Conservation (phyloP, 768 basidiomycete genomes). For the Lentinula raphanica region DNA sequence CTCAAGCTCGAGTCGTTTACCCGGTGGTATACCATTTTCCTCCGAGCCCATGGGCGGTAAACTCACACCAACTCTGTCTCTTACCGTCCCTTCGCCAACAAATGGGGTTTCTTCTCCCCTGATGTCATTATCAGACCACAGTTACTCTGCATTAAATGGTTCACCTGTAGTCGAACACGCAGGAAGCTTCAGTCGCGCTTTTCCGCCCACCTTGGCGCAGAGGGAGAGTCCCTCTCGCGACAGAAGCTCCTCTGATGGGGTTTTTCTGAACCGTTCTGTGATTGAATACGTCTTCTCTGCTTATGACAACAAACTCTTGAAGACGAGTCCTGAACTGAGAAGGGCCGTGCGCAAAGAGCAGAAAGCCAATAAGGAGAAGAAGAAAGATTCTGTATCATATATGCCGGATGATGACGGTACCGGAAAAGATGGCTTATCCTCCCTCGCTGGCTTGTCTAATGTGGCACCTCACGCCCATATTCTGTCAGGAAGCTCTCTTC, state of each 20-base stretch:
- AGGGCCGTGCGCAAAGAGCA: conserved; percentile 3
- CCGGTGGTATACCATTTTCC: not conserved
- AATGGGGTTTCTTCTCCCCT: conserved; percentile 7
- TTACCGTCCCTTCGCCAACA: conserved; percentile 2
- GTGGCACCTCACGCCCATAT: not conserved
- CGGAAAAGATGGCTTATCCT: not conserved
- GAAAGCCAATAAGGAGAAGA: not conserved
- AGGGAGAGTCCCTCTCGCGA: conserved; percentile 14
- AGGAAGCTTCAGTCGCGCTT: conserved; percentile 2
- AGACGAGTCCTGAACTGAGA: not conserved
- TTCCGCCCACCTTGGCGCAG: conserved; percentile 14
- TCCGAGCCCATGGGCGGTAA: not conserved
- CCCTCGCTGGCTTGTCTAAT: not conserved
- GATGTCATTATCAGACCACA: not conserved
- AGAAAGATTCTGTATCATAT: not conserved
- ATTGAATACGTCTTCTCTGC: conserved; percentile 42
- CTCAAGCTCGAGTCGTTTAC: not conserved
- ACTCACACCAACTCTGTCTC: not conserved
- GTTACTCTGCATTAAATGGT: not conserved
- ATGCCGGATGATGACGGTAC: not conserved
- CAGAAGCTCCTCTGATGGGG: conserved; percentile 1
- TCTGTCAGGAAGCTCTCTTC: not conserved
- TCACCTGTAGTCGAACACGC: not conserved
- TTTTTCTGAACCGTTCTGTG: conserved; percentile 38
- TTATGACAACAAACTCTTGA: conserved; percentile 37